Conservation (phyloP, 768 basidiomycete species). For the Tubosaeta brunneosetosa region DNA sequence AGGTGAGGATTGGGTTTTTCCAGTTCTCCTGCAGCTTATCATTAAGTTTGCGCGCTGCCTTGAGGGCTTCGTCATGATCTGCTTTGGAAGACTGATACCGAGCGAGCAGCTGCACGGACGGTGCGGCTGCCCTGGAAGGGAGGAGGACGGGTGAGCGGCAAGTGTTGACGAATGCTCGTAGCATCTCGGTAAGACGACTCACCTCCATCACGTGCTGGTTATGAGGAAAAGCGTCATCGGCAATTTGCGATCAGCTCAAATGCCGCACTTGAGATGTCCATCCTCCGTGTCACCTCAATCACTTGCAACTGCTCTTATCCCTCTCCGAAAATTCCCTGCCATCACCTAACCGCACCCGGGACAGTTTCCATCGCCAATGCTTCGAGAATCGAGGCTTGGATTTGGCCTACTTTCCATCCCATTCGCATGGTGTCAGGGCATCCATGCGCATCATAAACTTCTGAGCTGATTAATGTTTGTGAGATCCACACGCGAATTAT, state of each 20-base stretch:
- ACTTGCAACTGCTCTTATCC: too few relatives aligned
- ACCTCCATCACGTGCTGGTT: constrained; percentile 12
- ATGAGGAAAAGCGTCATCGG: constrained; percentile 1
- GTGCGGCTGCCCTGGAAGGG: constrained; percentile 1
- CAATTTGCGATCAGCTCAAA: constrained; percentile 34
- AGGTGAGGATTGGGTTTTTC: constrained; percentile 67
- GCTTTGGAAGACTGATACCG: constrained; percentile 35
- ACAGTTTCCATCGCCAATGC: too few relatives aligned
- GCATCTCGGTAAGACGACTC: constrained; percentile 14
- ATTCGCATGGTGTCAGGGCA: too few relatives aligned
- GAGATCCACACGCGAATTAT: neutral
- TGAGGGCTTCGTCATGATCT: constrained; percentile 19
- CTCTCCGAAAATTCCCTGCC: too few relatives aligned
- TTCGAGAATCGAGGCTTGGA: too few relatives aligned
- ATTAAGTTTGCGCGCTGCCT: constrained; percentile 30
- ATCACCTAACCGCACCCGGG: too few relatives aligned
- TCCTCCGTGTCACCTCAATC: too few relatives aligned
- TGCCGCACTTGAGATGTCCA: constrained; percentile 35
- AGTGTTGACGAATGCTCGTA: constrained; percentile 18
- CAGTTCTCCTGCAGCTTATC: constrained; percentile 60
- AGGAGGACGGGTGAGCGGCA: constrained; percentile 11
- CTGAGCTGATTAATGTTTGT: too few relatives aligned
- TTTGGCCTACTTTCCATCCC: too few relatives aligned
- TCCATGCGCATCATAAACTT: too few relatives aligned
- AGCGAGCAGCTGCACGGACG: constrained; percentile 15